Conservation (phyloP, 1,284 basidiomycete species). For the Puccinia hordei region DNA sequence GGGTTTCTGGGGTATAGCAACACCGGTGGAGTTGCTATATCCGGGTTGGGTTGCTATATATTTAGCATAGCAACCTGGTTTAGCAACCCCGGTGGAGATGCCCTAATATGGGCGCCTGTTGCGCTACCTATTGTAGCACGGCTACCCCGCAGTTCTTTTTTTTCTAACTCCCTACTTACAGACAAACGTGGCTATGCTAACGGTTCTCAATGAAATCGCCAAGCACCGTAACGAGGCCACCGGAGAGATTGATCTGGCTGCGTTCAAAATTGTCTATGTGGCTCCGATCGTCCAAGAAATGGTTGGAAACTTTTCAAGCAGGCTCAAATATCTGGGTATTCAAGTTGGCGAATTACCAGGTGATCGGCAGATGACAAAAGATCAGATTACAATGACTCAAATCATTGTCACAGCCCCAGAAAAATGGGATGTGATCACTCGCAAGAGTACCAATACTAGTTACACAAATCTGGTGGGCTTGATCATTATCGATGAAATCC, state of each 20-base stretch:
- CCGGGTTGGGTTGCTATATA: too few species aligned
- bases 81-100: too few species aligned
- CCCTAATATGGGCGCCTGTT: too few species aligned
- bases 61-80: too few species aligned
- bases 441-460: slow-evolving; percentile 93
- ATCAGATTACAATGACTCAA: slow-evolving; percentile 94
- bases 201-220: slow-evolving; percentile 81
- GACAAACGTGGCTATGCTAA: slow-evolving; percentile 98
- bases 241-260: slow-evolving; percentile 80
- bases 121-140: too few species aligned
- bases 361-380: slow-evolving; percentile 96
- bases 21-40: too few species aligned
- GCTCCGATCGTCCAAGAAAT: slow-evolving; percentile 98
- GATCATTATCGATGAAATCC: slow-evolving; percentile 98
- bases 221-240: slow-evolving; percentile 82
- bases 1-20: too few species aligned
- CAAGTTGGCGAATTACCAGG: slow-evolving; percentile 94
- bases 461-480: slow-evolving; percentile 97
- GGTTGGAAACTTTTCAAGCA: slow-evolving; percentile 87
- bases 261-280: slow-evolving; percentile 97
- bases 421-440: slow-evolving; percentile 97
- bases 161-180: slow-evolving; percentile 15
- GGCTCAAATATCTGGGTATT: slow-evolving; percentile 79
- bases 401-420: slow-evolving; percentile 99
- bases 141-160: too few species aligned